phyloP scores from a whole-genome alignment of 352 stramenopile species.

The Globisporangium apiculatum region DNA sequence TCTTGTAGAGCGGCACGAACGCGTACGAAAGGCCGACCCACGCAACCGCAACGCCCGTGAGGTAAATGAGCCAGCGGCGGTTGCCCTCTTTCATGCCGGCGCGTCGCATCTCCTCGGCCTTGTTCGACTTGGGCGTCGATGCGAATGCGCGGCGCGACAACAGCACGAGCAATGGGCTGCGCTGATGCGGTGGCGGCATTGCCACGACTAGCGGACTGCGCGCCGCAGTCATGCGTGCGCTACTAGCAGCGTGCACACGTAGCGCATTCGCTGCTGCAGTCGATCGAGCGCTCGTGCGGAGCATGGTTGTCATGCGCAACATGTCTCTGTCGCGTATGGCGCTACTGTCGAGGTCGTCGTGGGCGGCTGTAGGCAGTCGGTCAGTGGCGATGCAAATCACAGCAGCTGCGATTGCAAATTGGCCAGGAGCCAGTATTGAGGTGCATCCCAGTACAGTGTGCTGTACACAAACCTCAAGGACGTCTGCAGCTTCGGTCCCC shows the following conservation, averaged over 20 bases:
- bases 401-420: background rate
- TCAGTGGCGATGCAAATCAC: background rate
- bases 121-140: constrained; percentile 28
- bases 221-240: background rate
- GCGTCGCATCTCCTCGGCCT: constrained; percentile 31
- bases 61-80: constrained; percentile 90
- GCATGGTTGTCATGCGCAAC: constrained; percentile 6
- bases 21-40: constrained; percentile 95
- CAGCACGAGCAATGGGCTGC: background rate
- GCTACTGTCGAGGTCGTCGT: too few relatives aligned
- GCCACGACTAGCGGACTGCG: too few relatives aligned
- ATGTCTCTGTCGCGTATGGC: constrained; percentile 8
- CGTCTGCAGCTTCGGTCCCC: too few relatives aligned
- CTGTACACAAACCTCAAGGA: background rate
- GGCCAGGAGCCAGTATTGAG: background rate
- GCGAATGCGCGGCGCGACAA: constrained; percentile 34
- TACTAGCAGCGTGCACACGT: background rate
- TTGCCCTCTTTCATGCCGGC: constrained; percentile 84
- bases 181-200: constrained; percentile 1
- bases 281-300: background rate
- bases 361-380: too few relatives aligned
- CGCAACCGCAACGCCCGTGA: constrained; percentile 88
- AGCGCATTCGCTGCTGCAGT: background rate
- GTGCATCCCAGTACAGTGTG: background rate
- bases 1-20: constrained; percentile 98